phyloP scores from a whole-genome alignment of 805 yeast genomes.

The Saccharomycodes ludwigii region DNA sequence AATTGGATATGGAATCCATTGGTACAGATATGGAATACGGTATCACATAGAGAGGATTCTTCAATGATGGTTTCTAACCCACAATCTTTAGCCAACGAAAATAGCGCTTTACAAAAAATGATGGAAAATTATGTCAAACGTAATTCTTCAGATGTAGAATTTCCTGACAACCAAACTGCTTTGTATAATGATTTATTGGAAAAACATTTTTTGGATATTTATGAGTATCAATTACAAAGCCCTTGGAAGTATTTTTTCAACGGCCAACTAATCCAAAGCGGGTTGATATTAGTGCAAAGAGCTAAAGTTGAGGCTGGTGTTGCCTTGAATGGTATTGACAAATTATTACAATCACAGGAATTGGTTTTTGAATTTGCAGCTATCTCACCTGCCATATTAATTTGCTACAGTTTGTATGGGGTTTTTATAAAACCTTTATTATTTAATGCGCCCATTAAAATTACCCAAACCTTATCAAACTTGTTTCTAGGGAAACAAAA shows the following conservation, averaged over 20 bases:
- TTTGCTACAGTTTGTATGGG: constrained; percentile 34
- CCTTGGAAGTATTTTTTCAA: constrained; percentile 50
- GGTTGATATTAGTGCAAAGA: constrained; percentile 88
- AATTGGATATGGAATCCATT: constrained; percentile 83
- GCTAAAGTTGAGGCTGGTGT: constrained; percentile 90
- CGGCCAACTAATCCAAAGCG: constrained; percentile 65
- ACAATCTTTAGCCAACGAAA: constrained; percentile 35
- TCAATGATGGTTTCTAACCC: constrained; percentile 69
- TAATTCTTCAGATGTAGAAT: constrained; percentile 11
- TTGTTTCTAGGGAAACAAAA: too few species aligned
- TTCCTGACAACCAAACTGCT: constrained; percentile 32
- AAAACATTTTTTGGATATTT: constrained; percentile 50
- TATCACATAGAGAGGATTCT: constrained; percentile 70
- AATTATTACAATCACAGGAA: constrained; percentile 79
- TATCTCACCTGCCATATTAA: constrained; percentile 63
- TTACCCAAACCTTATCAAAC: too few species aligned
- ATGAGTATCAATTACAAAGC: constrained; percentile 59
- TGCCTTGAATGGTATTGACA: constrained; percentile 85
- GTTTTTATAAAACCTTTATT: constrained; percentile 12
- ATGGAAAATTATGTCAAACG: constrained; percentile 2
- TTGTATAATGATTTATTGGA: constrained; percentile 68
- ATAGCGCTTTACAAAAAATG: constrained; percentile 7
- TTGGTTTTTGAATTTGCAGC: constrained; percentile 89
- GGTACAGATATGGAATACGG: constrained; percentile 56
- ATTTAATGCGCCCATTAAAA: constrained; percentile 5